Evolutionary conservation across 2,329 filamentous ascomycete species (phyloP), one percentile per base, ranked within the genome.

Genomic region (Lasiodiplodia hormozganensis): DNA sequence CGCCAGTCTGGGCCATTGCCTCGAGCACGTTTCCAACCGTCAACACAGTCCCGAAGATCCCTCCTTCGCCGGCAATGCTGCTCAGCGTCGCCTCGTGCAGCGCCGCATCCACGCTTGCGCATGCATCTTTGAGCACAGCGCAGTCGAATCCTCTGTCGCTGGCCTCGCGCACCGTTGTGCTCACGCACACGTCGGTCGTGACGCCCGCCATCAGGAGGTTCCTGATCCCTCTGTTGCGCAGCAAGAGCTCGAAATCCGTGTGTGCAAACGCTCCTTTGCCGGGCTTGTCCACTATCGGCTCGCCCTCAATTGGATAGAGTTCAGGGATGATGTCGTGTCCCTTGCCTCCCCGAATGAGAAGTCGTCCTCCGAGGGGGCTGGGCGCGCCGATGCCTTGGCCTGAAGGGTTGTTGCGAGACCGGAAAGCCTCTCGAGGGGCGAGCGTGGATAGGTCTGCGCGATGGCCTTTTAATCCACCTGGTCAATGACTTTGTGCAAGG

Each of bases 251-350:
- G 65, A 87, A 83, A 65, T 87, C 85, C 0, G 86, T 87, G 70
- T 87, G 78, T 7, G 81, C 75, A 73, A 87, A 87, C 3, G 85
- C 85, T 1, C 85, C 81, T 28, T 84, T 81, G 0, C 85, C 85
- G 0, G 85, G 85, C 74, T 87, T 87, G 74, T 87, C 85, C 53
- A 88, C 82, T 10, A 87, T 78, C 0, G 83, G 80, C 71, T 87
- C 85, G 2, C 77, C 65, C 40, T 51, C 57, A 18, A 82, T 67
- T 16, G 85, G 85, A 68, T 82, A 82, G 38, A 87, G 75, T 71
- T 89, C 86, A 8, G 82, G 77, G 21, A 89, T 82, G 36, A 84
- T 87, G 57, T 86, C 86, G 72, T 89, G 87, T 0, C 88, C 88
- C 25, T 78, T 73, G 72, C 89, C 85, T 0, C 88, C 87, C 23